Conservation (phyloP, 2,329 filamentous ascomycete genomes). For the Amauroascus verrucosus region DNA sequence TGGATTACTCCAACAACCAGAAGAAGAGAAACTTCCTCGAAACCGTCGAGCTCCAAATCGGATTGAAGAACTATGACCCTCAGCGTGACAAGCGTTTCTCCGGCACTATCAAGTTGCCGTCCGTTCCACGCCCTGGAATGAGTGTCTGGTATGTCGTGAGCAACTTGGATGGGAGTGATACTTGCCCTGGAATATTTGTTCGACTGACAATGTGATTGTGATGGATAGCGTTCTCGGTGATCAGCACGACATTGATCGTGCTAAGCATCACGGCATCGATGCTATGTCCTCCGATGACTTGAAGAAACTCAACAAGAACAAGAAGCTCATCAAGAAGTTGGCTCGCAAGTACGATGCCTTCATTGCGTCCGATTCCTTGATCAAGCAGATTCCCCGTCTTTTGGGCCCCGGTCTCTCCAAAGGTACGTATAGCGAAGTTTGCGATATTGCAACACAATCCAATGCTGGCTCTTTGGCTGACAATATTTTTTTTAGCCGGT, state of each 20-base stretch:
- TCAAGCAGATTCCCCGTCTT: constrained; percentile 99
- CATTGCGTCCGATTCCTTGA: constrained; percentile 89
- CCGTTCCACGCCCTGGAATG: constrained; percentile 86
- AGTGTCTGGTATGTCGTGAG: constrained; percentile 55
- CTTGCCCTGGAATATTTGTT: background rate
- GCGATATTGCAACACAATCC: background rate
- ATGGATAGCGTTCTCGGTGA: constrained; percentile 63
- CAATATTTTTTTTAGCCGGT: constrained; percentile 55
- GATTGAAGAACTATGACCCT: constrained; percentile 97
- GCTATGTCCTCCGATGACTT: constrained; percentile 97
- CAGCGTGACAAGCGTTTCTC: constrained; percentile 99
- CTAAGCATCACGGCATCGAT: constrained; percentile 97
- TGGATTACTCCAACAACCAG: constrained; percentile 88
- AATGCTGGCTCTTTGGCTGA: constrained; percentile 3
- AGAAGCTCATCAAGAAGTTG: constrained; percentile 99
- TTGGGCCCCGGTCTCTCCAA: constrained; percentile 96
- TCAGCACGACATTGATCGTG: constrained; percentile 99
- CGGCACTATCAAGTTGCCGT: constrained; percentile 91
- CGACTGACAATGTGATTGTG: constrained; percentile 7
- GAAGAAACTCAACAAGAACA: constrained; percentile 99
- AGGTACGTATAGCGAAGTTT: constrained; percentile 46
- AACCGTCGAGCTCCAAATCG: constrained; percentile 75
- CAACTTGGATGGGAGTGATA: background rate
- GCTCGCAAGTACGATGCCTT: constrained; percentile 99
- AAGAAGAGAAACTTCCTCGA: constrained; percentile 99